These are phyloP conservation scores for Cenococcum geophilum DNA, from an alignment of 495 filamentous ascomycete genomes.

Conservation along the genomic window DNA sequence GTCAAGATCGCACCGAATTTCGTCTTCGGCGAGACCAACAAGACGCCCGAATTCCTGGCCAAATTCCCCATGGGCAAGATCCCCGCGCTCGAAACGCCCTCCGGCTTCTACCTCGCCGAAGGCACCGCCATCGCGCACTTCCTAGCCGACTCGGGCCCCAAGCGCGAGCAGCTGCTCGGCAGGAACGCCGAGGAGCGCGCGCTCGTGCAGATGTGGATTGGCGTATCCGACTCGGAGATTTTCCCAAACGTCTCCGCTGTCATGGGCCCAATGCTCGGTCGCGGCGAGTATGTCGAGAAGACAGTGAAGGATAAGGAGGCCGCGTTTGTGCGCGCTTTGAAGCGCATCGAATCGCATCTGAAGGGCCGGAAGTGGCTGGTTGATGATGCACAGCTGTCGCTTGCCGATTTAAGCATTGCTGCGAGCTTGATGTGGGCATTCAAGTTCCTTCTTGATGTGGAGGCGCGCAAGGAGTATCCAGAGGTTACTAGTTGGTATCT, in stretches of 20 bases:
- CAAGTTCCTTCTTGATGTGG: slow-evolving; percentile 44
- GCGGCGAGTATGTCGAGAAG: slow-evolving; percentile 37
- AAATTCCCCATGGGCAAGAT: slow-evolving; percentile 60
- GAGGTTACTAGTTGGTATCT: slow-evolving; percentile 43
- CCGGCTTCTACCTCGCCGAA: slow-evolving; percentile 49
- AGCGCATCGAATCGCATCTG: slow-evolving; percentile 40
- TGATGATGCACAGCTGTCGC: slow-evolving; percentile 43
- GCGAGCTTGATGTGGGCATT: slow-evolving; percentile 40
- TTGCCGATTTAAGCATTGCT: slow-evolving; percentile 51
- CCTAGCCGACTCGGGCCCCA: slow-evolving; percentile 49
- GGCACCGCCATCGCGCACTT: slow-evolving; percentile 52
- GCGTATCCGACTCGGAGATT: slow-evolving; percentile 46
- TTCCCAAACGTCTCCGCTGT: slow-evolving; percentile 31
- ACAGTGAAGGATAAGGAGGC: slow-evolving; percentile 33
- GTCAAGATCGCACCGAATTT: slow-evolving; percentile 42
- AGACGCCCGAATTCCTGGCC: slow-evolving; percentile 47
- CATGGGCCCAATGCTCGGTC: slow-evolving; percentile 38
- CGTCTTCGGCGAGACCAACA: slow-evolving; percentile 42
- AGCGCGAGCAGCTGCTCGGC: slow-evolving; percentile 48
- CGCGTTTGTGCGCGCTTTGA: slow-evolving; percentile 38
- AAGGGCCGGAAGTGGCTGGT: slow-evolving; percentile 43
- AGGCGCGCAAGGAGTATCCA: slow-evolving; percentile 47
- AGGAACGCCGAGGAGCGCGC: slow-evolving; percentile 44
- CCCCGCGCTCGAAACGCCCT: slow-evolving; percentile 50
- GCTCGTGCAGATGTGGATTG: slow-evolving; percentile 47